Base-by-base conservation (phyloP, 768 basidiomycete genomes). In the Naganishia antarctica region DNA sequence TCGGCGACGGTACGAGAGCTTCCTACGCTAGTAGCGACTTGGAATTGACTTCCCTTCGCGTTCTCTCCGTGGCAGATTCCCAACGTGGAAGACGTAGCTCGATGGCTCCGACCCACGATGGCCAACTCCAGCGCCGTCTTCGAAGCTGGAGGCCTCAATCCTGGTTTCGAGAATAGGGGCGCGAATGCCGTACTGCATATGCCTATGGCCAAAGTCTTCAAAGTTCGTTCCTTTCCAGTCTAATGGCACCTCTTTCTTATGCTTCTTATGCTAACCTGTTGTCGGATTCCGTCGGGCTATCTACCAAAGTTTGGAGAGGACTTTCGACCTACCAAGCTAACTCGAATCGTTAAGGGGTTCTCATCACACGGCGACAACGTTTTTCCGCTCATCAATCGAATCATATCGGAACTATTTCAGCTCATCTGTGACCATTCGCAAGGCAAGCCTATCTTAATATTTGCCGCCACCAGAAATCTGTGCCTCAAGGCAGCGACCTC, bases 1-100 rank as follows among this genome's bases (percentile, higher is more conserved):
- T 94, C 91, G 0, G 94, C 94, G 5, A 97, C 94, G 0, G 88
- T 91, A 13, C 51, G 68, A n/a, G n/a, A n/a, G n/a, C n/a, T n/a
- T n/a, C n/a, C n/a, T n/a, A n/a, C n/a, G n/a, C n/a, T n/a, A n/a
- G n/a, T n/a, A n/a, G n/a, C n/a, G n/a, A 11, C 25, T 50, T 9
- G 26, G 4, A 3, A 4, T 18, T 23, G 47, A 29, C 4, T 18
- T 1, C 12, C 15, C 21, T 60, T 1, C 29, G 61, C 21, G 44
- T 26, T 21, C 2, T 6, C 21, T 29, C 8, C 25, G 6, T 50
- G 13, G 31, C 45, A 71, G 71, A 72, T 76, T 0, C 94, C 94
- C 0, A 98, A 99, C 70, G 87, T 92, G 57, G 80, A 84, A 28
- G 94, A 99, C 68, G 85, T 99, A 31, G 91, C 91, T 1, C 76